Conservation (phyloP, 768 basidiomycete genomes). For the Leucosporidium creatinivorum region DNA sequence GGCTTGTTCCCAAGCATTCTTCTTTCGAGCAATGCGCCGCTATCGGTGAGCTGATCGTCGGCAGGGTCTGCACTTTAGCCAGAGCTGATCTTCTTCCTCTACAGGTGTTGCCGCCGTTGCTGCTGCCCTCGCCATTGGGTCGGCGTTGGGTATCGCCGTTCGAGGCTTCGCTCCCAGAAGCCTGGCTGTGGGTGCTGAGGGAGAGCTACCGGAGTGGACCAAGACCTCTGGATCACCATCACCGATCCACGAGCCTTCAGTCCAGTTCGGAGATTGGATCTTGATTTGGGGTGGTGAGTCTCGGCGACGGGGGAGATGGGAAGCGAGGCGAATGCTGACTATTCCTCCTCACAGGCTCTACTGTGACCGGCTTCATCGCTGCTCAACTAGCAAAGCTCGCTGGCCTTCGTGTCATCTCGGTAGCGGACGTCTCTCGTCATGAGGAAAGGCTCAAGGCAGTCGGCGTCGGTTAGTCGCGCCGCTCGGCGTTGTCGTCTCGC, state of each 20-base stretch:
- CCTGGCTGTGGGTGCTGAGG: constrained; percentile 2
- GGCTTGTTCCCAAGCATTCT: background rate
- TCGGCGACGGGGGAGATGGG: background rate
- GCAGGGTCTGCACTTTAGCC: too few species aligned
- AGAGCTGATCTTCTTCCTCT: background rate
- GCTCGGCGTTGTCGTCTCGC: background rate
- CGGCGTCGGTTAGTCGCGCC: constrained; percentile 5
- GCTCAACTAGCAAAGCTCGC: constrained; percentile 6
- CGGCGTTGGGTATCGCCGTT: background rate
- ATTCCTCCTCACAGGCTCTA: background rate
- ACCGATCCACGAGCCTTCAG: background rate
- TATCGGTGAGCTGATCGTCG: constrained; percentile 15
- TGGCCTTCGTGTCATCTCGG: constrained; percentile 10
- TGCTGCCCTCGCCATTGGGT: constrained; percentile 7
- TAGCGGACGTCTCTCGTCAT: constrained; percentile 2
- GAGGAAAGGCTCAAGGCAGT: background rate
- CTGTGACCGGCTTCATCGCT: constrained; percentile 9
- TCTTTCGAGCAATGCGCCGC: constrained; percentile 6
- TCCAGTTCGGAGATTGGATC: background rate
- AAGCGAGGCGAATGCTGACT: background rate
- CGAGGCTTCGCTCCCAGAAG: constrained; percentile 6
- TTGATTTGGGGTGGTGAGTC: constrained; percentile 19
- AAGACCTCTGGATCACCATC: background rate
- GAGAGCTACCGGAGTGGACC: background rate
- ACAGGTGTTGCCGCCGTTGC: constrained; percentile 12